Conservation (phyloP, 2,329 filamentous ascomycete genomes). For the Nemania abortiva region DNA sequence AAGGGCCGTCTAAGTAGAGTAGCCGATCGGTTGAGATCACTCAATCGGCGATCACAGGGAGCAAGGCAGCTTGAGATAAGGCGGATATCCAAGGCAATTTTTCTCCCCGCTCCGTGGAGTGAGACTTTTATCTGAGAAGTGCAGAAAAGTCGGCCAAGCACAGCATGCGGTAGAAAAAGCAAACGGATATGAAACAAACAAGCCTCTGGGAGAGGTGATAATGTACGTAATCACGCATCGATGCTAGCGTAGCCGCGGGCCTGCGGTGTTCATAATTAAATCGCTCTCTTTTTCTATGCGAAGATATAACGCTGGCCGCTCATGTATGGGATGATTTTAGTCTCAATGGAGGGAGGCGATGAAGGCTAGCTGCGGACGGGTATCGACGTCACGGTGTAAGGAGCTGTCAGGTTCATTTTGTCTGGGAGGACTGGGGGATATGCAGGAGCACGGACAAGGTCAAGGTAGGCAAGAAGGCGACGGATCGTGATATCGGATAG, state of each 20-base stretch:
- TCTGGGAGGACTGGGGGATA: not conserved
- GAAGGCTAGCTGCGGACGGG: not conserved
- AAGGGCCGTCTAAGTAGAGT: not conserved
- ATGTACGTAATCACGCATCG: conserved; percentile 2
- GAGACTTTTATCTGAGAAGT: not conserved
- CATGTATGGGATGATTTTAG: not conserved
- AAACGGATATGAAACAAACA: conserved; percentile 17
- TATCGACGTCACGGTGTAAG: conserved; percentile 16
- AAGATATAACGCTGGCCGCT: not conserved
- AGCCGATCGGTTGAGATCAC: not conserved
- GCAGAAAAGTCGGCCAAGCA: conserved; percentile 11
- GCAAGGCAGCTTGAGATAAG: not conserved
- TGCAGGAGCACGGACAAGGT: not conserved
- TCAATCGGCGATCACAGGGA: not conserved
- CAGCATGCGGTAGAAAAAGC: conserved; percentile 17
- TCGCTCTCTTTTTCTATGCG: not conserved
- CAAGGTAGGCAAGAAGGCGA: conserved; percentile 8
- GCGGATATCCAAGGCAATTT: conserved; percentile 3
- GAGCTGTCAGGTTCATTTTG: conserved; percentile 2
- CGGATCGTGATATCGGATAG: conserved; percentile 38
- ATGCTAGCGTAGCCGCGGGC: not conserved
- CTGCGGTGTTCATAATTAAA: not conserved
- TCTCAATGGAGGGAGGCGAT: not conserved
- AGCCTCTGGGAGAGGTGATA: not conserved
- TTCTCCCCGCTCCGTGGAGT: not conserved